Conservation (phyloP, 768 basidiomycete genomes). For the Polyporus arcularius region DNA sequence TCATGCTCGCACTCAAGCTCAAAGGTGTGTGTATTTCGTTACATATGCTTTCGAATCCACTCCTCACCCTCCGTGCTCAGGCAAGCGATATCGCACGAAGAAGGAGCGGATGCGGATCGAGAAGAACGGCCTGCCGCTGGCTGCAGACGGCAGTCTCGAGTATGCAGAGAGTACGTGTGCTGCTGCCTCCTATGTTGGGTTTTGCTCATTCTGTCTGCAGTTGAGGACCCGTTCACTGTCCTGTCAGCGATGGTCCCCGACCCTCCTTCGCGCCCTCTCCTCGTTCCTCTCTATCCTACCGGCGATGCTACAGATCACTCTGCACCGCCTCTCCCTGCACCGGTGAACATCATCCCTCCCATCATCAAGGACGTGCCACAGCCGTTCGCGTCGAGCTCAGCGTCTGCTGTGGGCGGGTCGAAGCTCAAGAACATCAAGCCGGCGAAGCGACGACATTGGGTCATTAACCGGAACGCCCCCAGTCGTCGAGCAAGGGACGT, state of each 20-base stretch:
- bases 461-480: slow-evolving; percentile 51
- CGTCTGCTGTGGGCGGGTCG: neutral
- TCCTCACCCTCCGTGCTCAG: slow-evolving; percentile 33
- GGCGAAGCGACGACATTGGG: slow-evolving; percentile 61
- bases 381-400: slow-evolving; percentile 12
- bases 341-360: slow-evolving; percentile 29
- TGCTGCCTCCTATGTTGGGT: too few species aligned
- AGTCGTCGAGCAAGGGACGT: slow-evolving; percentile 56
- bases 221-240: slow-evolving; percentile 78
- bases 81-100: slow-evolving; percentile 79
- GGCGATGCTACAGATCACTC: slow-evolving; percentile 26
- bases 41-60: too few species aligned
- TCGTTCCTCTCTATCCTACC: slow-evolving; percentile 59
- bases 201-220: slow-evolving; percentile 34
- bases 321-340: slow-evolving; percentile 28
- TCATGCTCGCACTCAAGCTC: slow-evolving; percentile 72
- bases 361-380: slow-evolving; percentile 15
- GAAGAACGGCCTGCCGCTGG: slow-evolving; percentile 69
- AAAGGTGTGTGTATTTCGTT: slow-evolving; percentile 56
- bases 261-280: slow-evolving; percentile 50
- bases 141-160: slow-evolving; percentile 78
- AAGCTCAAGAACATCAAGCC: slow-evolving; percentile 16
- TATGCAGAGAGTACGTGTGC: slow-evolving; percentile 61
- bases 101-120: slow-evolving; percentile 79
- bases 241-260: slow-evolving; percentile 67